Conservation (phyloP, 129 eudicot species). For the Tagetes erecta region DNA sequence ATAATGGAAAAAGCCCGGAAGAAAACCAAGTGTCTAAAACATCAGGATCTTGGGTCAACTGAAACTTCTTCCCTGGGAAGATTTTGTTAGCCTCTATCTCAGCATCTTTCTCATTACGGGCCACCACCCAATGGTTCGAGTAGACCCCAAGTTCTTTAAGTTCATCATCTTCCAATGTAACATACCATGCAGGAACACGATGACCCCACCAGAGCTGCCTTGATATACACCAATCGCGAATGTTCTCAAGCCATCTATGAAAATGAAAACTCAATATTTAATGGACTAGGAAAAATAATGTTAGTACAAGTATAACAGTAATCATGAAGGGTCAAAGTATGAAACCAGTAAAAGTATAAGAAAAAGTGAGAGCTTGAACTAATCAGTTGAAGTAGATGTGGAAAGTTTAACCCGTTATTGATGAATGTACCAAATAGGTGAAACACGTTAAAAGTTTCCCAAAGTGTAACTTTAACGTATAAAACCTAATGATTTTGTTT, state of each 20-base stretch:
- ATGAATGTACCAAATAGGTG: not conserved
- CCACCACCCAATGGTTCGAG: constrained; percentile 79
- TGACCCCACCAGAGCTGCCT: constrained; percentile 99
- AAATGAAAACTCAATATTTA: not conserved
- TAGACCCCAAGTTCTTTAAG: constrained; percentile 80
- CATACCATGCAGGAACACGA: constrained; percentile 96
- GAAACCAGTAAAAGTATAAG: not conserved
- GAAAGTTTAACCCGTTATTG: not conserved
- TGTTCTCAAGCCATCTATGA: constrained; percentile 89
- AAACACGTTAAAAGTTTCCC: not conserved
- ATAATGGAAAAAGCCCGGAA: constrained; percentile 70
- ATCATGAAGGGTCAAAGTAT: not conserved
- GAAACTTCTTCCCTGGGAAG: constrained; percentile 66
- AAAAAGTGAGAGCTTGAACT: not conserved
- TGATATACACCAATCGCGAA: constrained; percentile 96
- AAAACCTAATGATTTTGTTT: not conserved
- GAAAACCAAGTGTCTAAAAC: constrained; percentile 91
- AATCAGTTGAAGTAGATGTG: not conserved
- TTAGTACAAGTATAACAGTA: not conserved
- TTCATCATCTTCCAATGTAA: constrained; percentile 62
- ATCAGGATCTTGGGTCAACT: constrained; percentile 85
- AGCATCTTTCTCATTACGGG: constrained; percentile 77
- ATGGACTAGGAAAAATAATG: not conserved
- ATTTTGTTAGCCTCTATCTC: constrained; percentile 45
- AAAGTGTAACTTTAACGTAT: not conserved